Percentiles rank a stretch among this genome's conserved stretches.
Conservation (phyloP, 805 yeast species). For the Starmera caribaea region DNA sequence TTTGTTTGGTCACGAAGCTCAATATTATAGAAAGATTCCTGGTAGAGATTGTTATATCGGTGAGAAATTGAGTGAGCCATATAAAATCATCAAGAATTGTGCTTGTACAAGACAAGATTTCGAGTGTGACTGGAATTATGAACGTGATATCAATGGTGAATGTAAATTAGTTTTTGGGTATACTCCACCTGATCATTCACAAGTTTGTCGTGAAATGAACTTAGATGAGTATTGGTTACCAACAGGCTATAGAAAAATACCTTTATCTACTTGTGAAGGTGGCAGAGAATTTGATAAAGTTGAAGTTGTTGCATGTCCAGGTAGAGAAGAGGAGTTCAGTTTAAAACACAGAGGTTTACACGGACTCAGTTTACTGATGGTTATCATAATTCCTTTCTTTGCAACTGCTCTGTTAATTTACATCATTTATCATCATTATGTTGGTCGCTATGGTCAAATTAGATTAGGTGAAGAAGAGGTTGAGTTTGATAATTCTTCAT, state of each 20-base stretch:
- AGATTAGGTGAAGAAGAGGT: conserved; percentile 70
- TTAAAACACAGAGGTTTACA: conserved; percentile 43
- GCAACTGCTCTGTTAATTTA: conserved; percentile 45
- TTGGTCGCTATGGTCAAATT: conserved; percentile 78
- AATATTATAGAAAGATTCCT: conserved; percentile 47
- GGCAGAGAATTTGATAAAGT: conserved; percentile 66
- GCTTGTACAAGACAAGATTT: conserved; percentile 78
- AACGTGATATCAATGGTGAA: conserved; percentile 63
- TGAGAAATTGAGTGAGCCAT: conserved; percentile 49
- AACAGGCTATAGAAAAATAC: conserved; percentile 86
- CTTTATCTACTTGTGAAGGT: conserved; percentile 77
- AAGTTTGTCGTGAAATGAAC: conserved; percentile 47
- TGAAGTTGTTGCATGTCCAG: conserved; percentile 75
- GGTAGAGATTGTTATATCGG: conserved; percentile 60
- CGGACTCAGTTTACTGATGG: conserved; percentile 42
- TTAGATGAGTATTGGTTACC: conserved; percentile 72
- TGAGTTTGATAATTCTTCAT: conserved; percentile 55
- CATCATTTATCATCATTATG: conserved; percentile 74
- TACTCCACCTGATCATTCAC: conserved; percentile 52
- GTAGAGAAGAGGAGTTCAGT: conserved; percentile 57
- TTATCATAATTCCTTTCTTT: conserved; percentile 47
- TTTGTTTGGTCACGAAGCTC: conserved; percentile 61
- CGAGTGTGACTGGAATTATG: conserved; percentile 89
- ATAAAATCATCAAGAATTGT: conserved; percentile 55
- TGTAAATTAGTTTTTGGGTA: conserved; percentile 77